phyloP scores from a whole-genome alignment of 495 filamentous ascomycete genomes.

The Chaetomium tenue region DNA sequence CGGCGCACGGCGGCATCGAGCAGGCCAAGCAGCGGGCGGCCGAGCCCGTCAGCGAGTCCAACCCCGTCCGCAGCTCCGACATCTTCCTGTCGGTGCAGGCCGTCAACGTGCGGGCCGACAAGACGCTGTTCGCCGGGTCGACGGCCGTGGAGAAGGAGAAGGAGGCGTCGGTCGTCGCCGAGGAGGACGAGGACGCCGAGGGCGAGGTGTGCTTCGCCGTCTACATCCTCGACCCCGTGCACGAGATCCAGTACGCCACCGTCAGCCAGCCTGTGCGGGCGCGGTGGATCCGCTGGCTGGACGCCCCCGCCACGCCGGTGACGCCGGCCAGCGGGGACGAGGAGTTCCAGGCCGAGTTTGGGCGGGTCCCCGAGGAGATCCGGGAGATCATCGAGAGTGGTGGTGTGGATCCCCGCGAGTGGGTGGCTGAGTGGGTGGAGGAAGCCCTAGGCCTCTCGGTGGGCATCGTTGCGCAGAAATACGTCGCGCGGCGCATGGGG shows the following conservation, averaged over 20 bases:
- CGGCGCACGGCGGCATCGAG: slow-evolving; percentile 72
- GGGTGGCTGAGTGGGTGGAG: slow-evolving; percentile 97
- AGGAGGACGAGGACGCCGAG: slow-evolving; percentile 49
- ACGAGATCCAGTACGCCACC: slow-evolving; percentile 82
- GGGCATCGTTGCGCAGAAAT: slow-evolving; percentile 89
- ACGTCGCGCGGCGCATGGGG: slow-evolving; percentile 93
- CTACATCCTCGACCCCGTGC: slow-evolving; percentile 89
- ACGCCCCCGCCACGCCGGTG: slow-evolving; percentile 61
- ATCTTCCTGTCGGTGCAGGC: slow-evolving; percentile 95
- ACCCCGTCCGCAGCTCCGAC: slow-evolving; percentile 86
- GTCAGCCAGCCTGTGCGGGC: slow-evolving; percentile 81
- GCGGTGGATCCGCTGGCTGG: slow-evolving; percentile 89
- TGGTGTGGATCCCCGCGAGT: slow-evolving; percentile 91
- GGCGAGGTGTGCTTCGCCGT: slow-evolving; percentile 77
- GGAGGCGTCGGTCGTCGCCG: slow-evolving; percentile 48
- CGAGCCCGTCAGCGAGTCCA: slow-evolving; percentile 71
- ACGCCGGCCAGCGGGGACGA: slow-evolving; percentile 47
- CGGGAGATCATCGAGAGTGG: slow-evolving; percentile 81
- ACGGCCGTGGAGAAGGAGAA: slow-evolving; percentile 51
- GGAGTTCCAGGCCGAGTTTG: slow-evolving; percentile 28
- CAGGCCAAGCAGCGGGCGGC: slow-evolving; percentile 73
- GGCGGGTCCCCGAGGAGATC: slow-evolving; percentile 73
- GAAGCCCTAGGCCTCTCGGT: slow-evolving; percentile 76
- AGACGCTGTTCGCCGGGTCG: slow-evolving; percentile 63
- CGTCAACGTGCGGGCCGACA: slow-evolving; percentile 59